Evolutionary conservation across 257 asterid genomes (phyloP), one percentile per base, ranked within the genome.

Genomic region (Galeopsis tetrahit): DNA sequence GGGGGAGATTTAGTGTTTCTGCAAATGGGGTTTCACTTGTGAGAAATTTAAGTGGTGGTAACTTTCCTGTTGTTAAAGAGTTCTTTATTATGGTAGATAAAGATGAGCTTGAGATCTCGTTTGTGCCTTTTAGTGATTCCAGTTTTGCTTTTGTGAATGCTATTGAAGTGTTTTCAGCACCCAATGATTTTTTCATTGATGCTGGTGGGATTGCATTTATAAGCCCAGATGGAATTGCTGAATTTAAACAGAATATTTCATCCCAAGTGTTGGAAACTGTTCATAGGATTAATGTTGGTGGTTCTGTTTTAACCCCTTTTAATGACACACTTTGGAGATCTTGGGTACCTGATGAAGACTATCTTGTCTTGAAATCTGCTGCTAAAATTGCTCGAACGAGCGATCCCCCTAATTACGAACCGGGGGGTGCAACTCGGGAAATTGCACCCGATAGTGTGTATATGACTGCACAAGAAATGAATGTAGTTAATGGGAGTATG

Each of bases 221-320:
- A 65, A 74, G 74, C 7, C 87, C 85, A 34, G 68, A 67, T 49
- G 95, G 90, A 31, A 61, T 86, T 71, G 57, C 48, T 55, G 96
- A 85, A 68, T 92, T 85, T 65, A 82, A 74, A 72, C 90, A 80
- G 88, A 92, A 92, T 63, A 36, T 88, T 61, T 78, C 96, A 1
- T 80, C 80, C 4, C 91, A 81, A 32, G 75, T 82, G 15, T 69
- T 89, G 10, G 92, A 89, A 81, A 89, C 96, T 71, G 81, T 88
- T 72, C 93, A 92, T 79, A 80, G 96, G 79, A 75, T 92, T 72
- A 92, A 92, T 43, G 96, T 92, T 64, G 97, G 97, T 8, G 97
- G 97, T 8, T 58, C 83, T n/a, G 72, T 52, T 51, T n/a, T 92
- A 51, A 89, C 96, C 6, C 96, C 97, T 7, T 89, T 88, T 53